These are phyloP conservation scores for Boletus mariae DNA, from an alignment of 1,284 basidiomycete genomes.

Conservation along the genomic window DNA sequence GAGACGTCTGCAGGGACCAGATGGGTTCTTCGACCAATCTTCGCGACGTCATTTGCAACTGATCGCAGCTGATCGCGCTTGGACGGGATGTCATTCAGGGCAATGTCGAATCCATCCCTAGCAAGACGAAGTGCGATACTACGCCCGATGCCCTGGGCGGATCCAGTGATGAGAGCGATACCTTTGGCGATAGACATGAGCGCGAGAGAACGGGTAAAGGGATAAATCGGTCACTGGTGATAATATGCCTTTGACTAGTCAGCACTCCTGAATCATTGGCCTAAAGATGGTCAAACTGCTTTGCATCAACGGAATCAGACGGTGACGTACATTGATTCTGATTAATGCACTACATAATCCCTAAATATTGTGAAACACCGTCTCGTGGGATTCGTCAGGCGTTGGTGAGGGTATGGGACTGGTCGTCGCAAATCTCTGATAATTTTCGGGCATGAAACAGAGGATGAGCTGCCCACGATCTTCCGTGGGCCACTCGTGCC, in stretches of 20 bases:
- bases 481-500: no score
- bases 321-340: no score
- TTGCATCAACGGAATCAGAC: no score
- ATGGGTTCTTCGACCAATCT: conserved; percentile 11
- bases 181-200: conserved; percentile 17
- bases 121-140: conserved; percentile 19
- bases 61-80: conserved; percentile 10
- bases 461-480: not conserved
- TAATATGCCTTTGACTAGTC: no score
- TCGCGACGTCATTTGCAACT: conserved; percentile 12
- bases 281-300: no score
- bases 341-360: no score
- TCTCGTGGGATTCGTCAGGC: no score
- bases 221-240: no score
- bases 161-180: conserved; percentile 18
- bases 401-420: not conserved
- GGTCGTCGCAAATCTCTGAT: not conserved
- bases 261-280: no score
- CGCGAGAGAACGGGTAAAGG: not conserved
- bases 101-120: conserved; percentile 16
- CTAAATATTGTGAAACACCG: no score
- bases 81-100: conserved; percentile 15
- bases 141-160: conserved; percentile 19
- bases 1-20: conserved; percentile 16
- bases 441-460: not conserved